These are phyloP conservation scores for Sugiyamaella xylanicola DNA, from an alignment of 1,139 yeast genomes.

Conservation along the genomic window DNA sequence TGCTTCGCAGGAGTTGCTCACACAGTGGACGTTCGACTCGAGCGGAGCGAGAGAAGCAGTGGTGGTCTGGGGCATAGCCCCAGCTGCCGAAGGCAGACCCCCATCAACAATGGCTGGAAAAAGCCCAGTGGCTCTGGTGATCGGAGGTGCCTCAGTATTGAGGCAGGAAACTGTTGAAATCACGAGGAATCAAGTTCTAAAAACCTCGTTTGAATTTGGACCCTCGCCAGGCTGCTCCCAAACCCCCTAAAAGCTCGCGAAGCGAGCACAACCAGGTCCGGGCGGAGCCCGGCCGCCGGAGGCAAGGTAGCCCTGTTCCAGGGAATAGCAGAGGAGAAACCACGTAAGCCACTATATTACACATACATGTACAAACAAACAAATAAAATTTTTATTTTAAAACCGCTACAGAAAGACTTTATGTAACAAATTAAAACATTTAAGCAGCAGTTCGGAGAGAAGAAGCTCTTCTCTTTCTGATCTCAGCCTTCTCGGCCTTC, in stretches of 20 bases:
- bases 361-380: constrained; percentile 7
- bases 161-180: no score
- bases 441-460: constrained; percentile 52
- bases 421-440: constrained; percentile 10
- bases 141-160: no score
- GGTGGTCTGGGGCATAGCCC: background rate
- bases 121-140: no score
- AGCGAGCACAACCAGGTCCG: constrained; percentile 5
- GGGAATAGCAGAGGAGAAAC: background rate
- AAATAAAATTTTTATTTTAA: constrained; percentile 11
- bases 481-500: constrained; percentile 97
- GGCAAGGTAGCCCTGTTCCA: background rate
- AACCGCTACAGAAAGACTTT: constrained; percentile 11
- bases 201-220: background rate
- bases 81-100: background rate
- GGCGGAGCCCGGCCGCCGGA: constrained; percentile 9
- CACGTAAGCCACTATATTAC: constrained; percentile 4
- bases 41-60: background rate
- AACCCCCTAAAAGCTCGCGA: background rate
- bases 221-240: background rate
- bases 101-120: no score
- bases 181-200: no score
- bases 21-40: background rate
- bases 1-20: constrained; percentile 1
- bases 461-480: constrained; percentile 99